phyloP scores from a whole-genome alignment of 441 rosid genomes.

The Manihot esculenta region DNA sequence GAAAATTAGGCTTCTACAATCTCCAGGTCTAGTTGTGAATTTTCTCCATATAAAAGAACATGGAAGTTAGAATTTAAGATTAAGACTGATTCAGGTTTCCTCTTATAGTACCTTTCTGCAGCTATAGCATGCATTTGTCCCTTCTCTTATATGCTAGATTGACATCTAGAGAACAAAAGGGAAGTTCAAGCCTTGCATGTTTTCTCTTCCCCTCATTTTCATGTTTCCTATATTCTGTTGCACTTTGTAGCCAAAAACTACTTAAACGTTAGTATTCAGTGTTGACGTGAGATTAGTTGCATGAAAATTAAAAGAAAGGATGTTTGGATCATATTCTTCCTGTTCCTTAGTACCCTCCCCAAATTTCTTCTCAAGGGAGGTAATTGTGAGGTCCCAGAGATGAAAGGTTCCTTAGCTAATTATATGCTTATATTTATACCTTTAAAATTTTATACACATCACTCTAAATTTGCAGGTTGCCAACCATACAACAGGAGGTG shows the following conservation, averaged over 20 bases:
- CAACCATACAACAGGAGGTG: conserved; percentile 98
- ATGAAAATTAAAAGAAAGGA: background rate
- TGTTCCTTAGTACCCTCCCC: background rate
- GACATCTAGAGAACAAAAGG: background rate
- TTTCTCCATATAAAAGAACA: background rate
- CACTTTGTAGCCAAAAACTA: background rate
- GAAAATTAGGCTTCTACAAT: background rate
- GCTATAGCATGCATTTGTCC: background rate
- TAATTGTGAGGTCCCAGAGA: background rate
- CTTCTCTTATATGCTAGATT: background rate
- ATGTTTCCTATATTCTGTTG: background rate
- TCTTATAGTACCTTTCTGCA: background rate
- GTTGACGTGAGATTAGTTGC: too few species aligned
- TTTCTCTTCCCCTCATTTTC: background rate
- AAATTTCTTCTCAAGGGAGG: background rate
- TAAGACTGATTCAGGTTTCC: background rate
- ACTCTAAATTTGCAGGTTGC: conserved; percentile 64
- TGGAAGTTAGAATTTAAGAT: background rate
- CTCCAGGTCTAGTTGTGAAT: background rate
- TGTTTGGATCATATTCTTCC: background rate
- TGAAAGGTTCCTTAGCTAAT: background rate
- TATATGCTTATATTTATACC: too few species aligned
- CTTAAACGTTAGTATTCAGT: background rate
- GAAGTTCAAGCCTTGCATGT: background rate
- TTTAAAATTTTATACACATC: too few species aligned